Percentiles rank a stretch among this genome's conserved stretches.
These are phyloP conservation scores for Colletotrichum musae DNA, from an alignment of 2,329 filamentous ascomycete genomes.

Conservation along the genomic window DNA sequence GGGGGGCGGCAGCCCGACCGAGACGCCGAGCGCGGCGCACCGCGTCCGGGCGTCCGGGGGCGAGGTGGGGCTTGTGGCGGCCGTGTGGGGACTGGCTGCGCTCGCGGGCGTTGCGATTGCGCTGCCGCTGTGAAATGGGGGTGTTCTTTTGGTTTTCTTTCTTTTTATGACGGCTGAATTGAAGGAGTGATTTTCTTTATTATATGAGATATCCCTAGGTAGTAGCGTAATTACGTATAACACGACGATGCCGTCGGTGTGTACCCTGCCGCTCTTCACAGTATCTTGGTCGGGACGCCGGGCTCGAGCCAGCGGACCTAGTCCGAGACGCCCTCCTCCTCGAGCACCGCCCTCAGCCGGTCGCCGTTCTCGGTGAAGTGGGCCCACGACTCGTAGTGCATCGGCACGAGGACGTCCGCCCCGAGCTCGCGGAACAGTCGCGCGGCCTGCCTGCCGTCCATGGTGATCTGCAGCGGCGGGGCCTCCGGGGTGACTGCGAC, in stretches of 20 bases:
- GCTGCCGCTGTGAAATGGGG: background rate
- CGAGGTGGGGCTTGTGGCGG: background rate
- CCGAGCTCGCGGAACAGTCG: conserved; percentile 54
- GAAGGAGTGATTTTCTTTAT: background rate
- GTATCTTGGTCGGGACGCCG: conserved; percentile 37
- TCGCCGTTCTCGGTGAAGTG: conserved; percentile 57
- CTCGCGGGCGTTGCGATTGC: conserved; percentile 13
- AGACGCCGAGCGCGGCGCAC: conserved; percentile 1
- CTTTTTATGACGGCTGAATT: too few species aligned
- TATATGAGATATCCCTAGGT: background rate
- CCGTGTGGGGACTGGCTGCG: conserved; percentile 14
- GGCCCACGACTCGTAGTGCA: conserved; percentile 61
- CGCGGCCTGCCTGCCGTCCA: conserved; percentile 59
- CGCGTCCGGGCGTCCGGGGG: conserved; percentile 5
- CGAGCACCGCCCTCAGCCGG: conserved; percentile 50
- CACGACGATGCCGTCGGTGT: background rate
- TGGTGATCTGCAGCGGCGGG: conserved; percentile 48
- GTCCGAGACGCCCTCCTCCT: conserved; percentile 51
- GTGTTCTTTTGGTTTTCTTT: background rate
- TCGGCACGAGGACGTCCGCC: conserved; percentile 59
- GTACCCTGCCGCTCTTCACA: too few species aligned
- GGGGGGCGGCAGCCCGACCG: background rate
- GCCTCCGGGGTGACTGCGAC: background rate
- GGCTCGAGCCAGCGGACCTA: conserved; percentile 53
- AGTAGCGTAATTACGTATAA: background rate